A percentile compares a stretch with the other conserved stretches of the same genome.
These are phyloP conservation scores for Claviceps humidiphila DNA, from an alignment of 2,329 filamentous ascomycete genomes.

Conservation along the genomic window DNA sequence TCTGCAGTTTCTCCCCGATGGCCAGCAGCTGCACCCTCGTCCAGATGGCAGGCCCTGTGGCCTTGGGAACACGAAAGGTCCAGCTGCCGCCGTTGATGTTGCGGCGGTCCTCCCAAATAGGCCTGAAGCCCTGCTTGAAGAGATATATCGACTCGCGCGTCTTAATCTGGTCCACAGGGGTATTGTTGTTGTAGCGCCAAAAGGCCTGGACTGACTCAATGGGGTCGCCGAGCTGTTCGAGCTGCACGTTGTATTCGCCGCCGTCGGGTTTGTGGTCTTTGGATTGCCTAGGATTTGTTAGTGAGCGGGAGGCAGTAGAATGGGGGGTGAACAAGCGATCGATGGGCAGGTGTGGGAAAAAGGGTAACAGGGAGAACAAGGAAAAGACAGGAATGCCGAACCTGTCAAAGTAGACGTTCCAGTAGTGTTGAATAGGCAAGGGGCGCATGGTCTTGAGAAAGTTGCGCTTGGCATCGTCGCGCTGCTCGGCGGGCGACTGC, in stretches of 20 bases:
- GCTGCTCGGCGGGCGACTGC: slow-evolving; percentile 56
- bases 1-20: slow-evolving; percentile 69
- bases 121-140: slow-evolving; percentile 65
- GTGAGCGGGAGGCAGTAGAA: neutral
- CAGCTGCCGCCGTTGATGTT: slow-evolving; percentile 79
- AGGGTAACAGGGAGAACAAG: neutral
- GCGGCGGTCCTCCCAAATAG: slow-evolving; percentile 74
- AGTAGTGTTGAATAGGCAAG: slow-evolving; percentile 67
- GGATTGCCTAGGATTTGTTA: slow-evolving; percentile 15
- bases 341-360: neutral
- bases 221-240: slow-evolving; percentile 49
- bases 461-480: slow-evolving; percentile 72
- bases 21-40: slow-evolving; percentile 69
- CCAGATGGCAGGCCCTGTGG: slow-evolving; percentile 61
- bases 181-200: slow-evolving; percentile 73
- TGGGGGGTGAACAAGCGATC: too few species aligned
- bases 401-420: slow-evolving; percentile 58
- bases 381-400: slow-evolving; percentile 10
- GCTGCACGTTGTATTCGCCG: slow-evolving; percentile 37
- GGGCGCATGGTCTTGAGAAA: slow-evolving; percentile 62
- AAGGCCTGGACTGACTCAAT: slow-evolving; percentile 78
- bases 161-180: slow-evolving; percentile 61
- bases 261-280: slow-evolving; percentile 32
- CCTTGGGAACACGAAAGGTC: slow-evolving; percentile 83
- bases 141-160: slow-evolving; percentile 68